These are phyloP conservation scores for Neoarthrinium moseri DNA, from an alignment of 2,329 filamentous ascomycete genomes.

Conservation along the genomic window DNA sequence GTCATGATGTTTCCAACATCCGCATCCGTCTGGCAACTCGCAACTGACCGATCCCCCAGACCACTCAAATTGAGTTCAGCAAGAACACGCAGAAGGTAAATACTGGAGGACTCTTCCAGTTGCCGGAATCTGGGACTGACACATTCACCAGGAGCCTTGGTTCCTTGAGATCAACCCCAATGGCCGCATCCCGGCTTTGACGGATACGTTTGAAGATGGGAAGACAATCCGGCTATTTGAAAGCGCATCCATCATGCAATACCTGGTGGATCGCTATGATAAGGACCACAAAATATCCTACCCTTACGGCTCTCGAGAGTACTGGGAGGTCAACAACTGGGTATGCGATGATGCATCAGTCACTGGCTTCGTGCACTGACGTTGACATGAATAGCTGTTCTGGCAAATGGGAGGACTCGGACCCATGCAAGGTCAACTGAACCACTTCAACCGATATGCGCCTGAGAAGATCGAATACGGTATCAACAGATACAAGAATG, in stretches of 20 bases:
- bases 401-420: constrained; percentile 80
- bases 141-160: constrained; percentile 59
- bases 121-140: background rate
- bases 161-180: constrained; percentile 93
- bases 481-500: constrained; percentile 3
- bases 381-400: constrained; percentile 44
- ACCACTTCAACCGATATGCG: constrained; percentile 66
- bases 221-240: constrained; percentile 77
- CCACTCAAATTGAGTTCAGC: constrained; percentile 65
- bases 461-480: constrained; percentile 10
- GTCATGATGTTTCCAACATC: too few relatives aligned
- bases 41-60: constrained; percentile 23
- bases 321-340: constrained; percentile 81
- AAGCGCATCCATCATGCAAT: constrained; percentile 79
- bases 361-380: background rate
- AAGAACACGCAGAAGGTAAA: constrained; percentile 73
- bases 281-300: constrained; percentile 80
- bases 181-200: constrained; percentile 84
- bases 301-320: constrained; percentile 68
- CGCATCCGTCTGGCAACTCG: too few relatives aligned
- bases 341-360: constrained; percentile 29
- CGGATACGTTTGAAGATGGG: constrained; percentile 74
- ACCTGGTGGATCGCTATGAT: constrained; percentile 81
- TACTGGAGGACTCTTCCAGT: background rate
- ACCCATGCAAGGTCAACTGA: constrained; percentile 81